phyloP scores from a whole-genome alignment of 148 eudicot species.

The Rhododendron mucronatum region DNA sequence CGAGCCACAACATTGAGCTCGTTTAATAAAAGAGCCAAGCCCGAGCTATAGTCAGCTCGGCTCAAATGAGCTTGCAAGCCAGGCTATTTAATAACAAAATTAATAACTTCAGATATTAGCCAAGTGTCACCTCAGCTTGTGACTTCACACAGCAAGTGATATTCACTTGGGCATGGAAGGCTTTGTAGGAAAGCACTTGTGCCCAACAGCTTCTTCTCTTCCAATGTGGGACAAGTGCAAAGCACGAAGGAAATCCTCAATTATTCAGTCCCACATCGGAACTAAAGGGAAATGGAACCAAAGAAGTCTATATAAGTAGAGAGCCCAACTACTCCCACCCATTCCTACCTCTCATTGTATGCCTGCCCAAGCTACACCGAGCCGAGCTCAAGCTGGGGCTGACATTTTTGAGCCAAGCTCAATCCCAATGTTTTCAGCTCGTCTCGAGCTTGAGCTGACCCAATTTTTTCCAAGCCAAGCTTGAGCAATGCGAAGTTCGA shows the following conservation, averaged over 20 bases:
- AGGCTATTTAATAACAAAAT: not conserved
- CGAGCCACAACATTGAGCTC: not conserved
- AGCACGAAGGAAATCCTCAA: too few species aligned
- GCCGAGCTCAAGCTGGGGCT: too few species aligned
- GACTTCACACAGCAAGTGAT: not conserved
- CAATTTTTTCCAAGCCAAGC: not conserved
- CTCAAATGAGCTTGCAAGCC: not conserved
- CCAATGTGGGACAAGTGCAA: too few species aligned
- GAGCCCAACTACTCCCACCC: not conserved
- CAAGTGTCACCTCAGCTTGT: not conserved
- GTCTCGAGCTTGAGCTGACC: not conserved
- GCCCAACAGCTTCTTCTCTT: too few species aligned
- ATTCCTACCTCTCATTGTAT: not conserved
- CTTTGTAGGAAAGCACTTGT: not conserved
- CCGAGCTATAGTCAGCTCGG: not conserved
- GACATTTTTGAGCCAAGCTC: too few species aligned
- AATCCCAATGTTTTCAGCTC: not conserved
- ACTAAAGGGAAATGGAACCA: not conserved
- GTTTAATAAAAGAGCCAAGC: not conserved
- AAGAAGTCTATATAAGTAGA: not conserved
- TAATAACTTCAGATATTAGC: not conserved
- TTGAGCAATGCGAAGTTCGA: not conserved
- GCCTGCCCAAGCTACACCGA: not conserved
- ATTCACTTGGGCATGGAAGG: not conserved
- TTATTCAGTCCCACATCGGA: not conserved